phyloP scores from a whole-genome alignment of 2,329 filamentous ascomycete species.

The Xylariaceae sp. region DNA sequence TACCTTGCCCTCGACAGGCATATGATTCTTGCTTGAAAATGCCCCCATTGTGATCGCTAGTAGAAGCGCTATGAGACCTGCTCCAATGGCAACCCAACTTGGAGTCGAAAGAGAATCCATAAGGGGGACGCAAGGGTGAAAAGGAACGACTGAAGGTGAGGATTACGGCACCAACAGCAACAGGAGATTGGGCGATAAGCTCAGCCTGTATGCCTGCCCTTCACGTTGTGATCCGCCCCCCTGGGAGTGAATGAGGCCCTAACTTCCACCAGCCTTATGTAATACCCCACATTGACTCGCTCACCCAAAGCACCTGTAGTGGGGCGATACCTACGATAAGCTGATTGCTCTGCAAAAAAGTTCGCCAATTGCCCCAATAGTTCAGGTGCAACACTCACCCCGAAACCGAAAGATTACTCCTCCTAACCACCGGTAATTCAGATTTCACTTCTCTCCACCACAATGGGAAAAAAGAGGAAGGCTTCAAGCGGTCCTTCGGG shows the following conservation, averaged over 20 bases:
- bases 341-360: constrained; percentile 4
- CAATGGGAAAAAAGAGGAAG: constrained; percentile 69
- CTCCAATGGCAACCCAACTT: constrained; percentile 16
- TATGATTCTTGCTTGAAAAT: constrained; percentile 66
- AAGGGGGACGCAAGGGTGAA: constrained; percentile 1
- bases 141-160: too few relatives aligned
- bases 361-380: neutral
- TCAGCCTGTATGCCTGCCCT: too few relatives aligned
- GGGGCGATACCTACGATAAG: constrained; percentile 13
- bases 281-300: too few relatives aligned
- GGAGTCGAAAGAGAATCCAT: constrained; percentile 15
- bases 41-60: constrained; percentile 57
- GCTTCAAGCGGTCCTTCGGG: constrained; percentile 45
- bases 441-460: constrained; percentile 4
- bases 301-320: constrained; percentile 3
- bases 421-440: neutral
- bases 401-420: neutral
- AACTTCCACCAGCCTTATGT: too few relatives aligned
- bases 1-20: constrained; percentile 82
- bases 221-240: too few relatives aligned
- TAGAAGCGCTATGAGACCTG: constrained; percentile 30
- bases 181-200: too few relatives aligned
- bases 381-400: neutral
- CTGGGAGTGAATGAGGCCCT: too few relatives aligned
- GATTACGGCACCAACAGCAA: too few relatives aligned